Conservation (phyloP, 1,139 yeast species). For the Pneumocystis oryctolagi region DNA sequence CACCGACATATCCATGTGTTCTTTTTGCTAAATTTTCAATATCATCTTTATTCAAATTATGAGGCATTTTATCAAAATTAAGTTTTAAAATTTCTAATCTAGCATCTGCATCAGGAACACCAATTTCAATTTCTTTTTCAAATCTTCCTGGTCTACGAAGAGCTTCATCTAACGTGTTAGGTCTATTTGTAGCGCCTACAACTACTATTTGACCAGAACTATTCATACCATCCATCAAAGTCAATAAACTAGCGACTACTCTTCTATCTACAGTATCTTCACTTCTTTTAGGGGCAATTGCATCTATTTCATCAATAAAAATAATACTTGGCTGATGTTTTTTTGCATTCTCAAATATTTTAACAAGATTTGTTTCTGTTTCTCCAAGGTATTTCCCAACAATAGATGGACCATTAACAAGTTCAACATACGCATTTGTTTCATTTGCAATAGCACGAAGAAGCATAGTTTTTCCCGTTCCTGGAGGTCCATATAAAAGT, state of each 20-base stretch:
- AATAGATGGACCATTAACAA: constrained; percentile 81
- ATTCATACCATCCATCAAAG: constrained; percentile 73
- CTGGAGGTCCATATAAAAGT: constrained; percentile 87
- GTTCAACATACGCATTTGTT: constrained; percentile 58
- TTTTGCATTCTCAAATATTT: constrained; percentile 70
- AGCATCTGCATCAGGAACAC: constrained; percentile 93
- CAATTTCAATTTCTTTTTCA: constrained; percentile 91
- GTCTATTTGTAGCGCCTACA: constrained; percentile 73
- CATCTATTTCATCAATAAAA: constrained; percentile 84
- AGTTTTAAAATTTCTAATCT: constrained; percentile 67
- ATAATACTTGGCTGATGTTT: constrained; percentile 74
- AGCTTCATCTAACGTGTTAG: constrained; percentile 71
- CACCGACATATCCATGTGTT: constrained; percentile 96
- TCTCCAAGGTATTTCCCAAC: constrained; percentile 89
- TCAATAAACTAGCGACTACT: constrained; percentile 73
- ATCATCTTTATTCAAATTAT: constrained; percentile 40
- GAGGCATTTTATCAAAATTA: constrained; percentile 54
- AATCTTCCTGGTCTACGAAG: constrained; percentile 85
- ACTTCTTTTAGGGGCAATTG: constrained; percentile 74
- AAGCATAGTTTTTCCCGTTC: constrained; percentile 91
- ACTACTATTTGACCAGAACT: constrained; percentile 50
- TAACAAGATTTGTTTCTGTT: constrained; percentile 70
- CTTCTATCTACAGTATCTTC: constrained; percentile 62
- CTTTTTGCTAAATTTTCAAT: constrained; percentile 47
- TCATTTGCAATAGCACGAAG: constrained; percentile 67